phyloP scores from a whole-genome alignment of 2,329 filamentous ascomycete genomes.

The Arthrobotrys musiformis region DNA sequence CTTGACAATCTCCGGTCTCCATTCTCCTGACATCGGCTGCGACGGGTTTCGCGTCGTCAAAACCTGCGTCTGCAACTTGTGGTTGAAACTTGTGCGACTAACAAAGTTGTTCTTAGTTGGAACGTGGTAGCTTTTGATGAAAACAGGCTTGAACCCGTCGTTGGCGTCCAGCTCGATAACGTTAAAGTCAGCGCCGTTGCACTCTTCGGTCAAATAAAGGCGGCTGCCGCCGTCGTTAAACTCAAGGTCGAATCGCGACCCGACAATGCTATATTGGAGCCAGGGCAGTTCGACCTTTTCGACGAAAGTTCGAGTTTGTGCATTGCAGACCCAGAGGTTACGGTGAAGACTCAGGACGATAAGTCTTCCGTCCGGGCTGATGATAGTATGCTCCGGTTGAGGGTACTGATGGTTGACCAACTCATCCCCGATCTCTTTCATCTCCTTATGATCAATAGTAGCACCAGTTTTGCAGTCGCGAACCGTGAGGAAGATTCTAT shows the following conservation, averaged over 20 bases:
- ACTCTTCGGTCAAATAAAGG: conserved; percentile 43
- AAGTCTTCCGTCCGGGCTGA: conserved; percentile 40
- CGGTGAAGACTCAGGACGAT: conserved; percentile 26
- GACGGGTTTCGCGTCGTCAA: conserved; percentile 27
- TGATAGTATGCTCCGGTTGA: conserved; percentile 34
- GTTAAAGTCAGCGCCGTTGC: conserved; percentile 46
- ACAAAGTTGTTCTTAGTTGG: conserved; percentile 38
- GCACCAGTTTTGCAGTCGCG: conserved; percentile 34
- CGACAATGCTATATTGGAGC: conserved; percentile 30
- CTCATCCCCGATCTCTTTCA: conserved; percentile 16
- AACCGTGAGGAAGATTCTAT: conserved; percentile 29
- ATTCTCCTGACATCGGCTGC: conserved; percentile 41
- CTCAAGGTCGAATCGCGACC: conserved; percentile 28
- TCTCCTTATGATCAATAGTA: conserved; percentile 1
- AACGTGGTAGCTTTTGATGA: conserved; percentile 44
- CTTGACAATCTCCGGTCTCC: conserved; percentile 43
- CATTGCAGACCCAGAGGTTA: conserved; percentile 28
- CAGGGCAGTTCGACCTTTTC: conserved; percentile 43
- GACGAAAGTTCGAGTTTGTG: conserved; percentile 22
- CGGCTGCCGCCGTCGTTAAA: conserved; percentile 43
- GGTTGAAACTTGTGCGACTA: conserved; percentile 47
- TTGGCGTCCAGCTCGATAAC: conserved; percentile 36
- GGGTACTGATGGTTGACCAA: conserved; percentile 15
- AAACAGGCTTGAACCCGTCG: conserved; percentile 34
- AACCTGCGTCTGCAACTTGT: conserved; percentile 31